A percentile compares a stretch with the other conserved stretches of the same genome.
phyloP scores from a whole-genome alignment of 2,329 filamentous ascomycete genomes.

The Sclerotinia trifoliorum region DNA sequence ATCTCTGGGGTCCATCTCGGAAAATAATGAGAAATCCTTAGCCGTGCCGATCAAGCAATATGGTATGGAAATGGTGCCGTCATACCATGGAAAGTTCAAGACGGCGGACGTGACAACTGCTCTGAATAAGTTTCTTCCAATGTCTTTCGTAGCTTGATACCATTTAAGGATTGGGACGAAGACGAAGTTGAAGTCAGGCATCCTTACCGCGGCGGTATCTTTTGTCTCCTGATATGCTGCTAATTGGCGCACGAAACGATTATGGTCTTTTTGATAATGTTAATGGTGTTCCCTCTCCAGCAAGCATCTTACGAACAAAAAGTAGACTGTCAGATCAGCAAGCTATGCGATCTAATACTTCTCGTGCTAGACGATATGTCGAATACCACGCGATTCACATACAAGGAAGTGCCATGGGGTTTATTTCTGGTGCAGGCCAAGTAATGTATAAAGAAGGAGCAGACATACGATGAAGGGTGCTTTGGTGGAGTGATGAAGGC shows the following conservation, averaged over 20 bases:
- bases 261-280: conserved; percentile 11
- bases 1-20: conserved; percentile 26
- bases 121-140: background rate
- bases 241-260: conserved; percentile 7
- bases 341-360: conserved; percentile 24
- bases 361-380: conserved; percentile 19
- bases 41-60: conserved; percentile 23
- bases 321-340: conserved; percentile 20
- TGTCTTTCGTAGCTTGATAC: conserved; percentile 12
- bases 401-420: conserved; percentile 22
- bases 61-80: conserved; percentile 28
- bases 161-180: background rate
- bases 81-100: conserved; percentile 20
- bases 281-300: background rate
- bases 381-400: conserved; percentile 26
- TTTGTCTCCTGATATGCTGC: background rate
- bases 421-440: conserved; percentile 22
- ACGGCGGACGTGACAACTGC: too few species aligned
- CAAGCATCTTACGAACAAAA: conserved; percentile 20
- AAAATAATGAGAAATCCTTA: background rate
- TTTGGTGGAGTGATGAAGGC: conserved; percentile 25
- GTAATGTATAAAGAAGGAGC: conserved; percentile 26
- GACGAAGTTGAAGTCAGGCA: conserved; percentile 6
- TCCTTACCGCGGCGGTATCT: background rate
- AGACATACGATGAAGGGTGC: conserved; percentile 27